Percentiles rank a stretch among this genome's conserved stretches.
Evolutionary conservation across 768 basidiomycete species (phyloP).

Genomic region (Boletus reticulatus): DNA sequence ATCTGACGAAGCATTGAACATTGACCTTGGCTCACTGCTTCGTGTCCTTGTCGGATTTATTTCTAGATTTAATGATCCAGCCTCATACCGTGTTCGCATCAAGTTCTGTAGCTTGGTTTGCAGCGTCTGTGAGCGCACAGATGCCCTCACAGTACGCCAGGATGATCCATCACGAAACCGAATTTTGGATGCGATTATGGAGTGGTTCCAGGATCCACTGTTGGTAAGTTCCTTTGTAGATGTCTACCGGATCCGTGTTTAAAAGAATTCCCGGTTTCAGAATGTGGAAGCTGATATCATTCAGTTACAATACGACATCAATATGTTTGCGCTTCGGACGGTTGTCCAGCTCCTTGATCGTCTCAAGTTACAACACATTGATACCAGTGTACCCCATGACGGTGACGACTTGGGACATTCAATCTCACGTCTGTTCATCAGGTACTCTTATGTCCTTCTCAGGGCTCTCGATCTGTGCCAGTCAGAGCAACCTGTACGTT

Average conservation of each 20-base stretch:
- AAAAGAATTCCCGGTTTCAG: constrained; percentile 21
- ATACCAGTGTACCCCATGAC: constrained; percentile 45
- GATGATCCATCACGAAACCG: constrained; percentile 65
- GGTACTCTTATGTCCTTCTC: constrained; percentile 67
- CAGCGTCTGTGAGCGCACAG: constrained; percentile 59
- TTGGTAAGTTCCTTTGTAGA: constrained; percentile 39
- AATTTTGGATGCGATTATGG: constrained; percentile 72
- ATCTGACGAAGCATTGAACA: constrained; percentile 57
- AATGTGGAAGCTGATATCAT: constrained; percentile 36
- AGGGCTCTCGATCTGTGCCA: constrained; percentile 56
- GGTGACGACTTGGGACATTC: constrained; percentile 67
- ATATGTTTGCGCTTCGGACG: constrained; percentile 70
- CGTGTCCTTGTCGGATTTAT: constrained; percentile 63
- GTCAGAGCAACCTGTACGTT: constrained; percentile 43
- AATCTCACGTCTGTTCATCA: constrained; percentile 76
- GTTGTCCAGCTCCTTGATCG: constrained; percentile 74
- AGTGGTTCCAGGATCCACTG: constrained; percentile 66
- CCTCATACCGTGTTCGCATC: constrained; percentile 62
- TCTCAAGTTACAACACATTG: constrained; percentile 61
- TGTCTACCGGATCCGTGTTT: not conserved
- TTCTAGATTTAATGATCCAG: constrained; percentile 52
- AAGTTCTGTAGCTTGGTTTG: constrained; percentile 77
- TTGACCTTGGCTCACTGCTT: constrained; percentile 63
- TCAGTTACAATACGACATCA: constrained; percentile 60
- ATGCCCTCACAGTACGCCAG: constrained; percentile 61